Conservation (phyloP, 768 basidiomycete genomes). For the Epithele typhae region DNA sequence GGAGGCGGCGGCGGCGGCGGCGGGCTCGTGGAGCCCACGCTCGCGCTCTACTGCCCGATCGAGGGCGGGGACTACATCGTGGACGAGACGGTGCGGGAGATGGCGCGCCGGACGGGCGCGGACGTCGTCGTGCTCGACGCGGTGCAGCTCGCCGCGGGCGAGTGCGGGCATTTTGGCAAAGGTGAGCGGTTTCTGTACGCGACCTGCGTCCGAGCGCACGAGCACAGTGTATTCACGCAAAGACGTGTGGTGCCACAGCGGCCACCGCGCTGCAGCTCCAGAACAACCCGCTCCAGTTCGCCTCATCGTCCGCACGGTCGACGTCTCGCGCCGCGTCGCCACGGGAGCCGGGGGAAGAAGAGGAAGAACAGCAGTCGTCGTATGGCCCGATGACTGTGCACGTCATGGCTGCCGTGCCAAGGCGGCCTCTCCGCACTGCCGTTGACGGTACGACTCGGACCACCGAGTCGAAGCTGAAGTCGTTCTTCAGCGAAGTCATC, state of each 20-base stretch:
- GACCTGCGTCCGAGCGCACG: not conserved
- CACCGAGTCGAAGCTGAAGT: conserved; percentile 48
- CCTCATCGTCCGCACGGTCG: conserved; percentile 23
- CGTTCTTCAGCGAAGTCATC: conserved; percentile 75
- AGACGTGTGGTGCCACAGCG: conserved; percentile 38
- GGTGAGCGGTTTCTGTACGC: conserved; percentile 35
- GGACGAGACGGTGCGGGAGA: conserved; percentile 71
- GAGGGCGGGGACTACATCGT: conserved; percentile 84
- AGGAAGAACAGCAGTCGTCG: conserved; percentile 41
- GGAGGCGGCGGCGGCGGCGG: conserved; percentile 46
- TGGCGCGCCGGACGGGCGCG: conserved; percentile 67
- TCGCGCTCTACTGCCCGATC: conserved; percentile 85
- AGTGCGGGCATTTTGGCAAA: conserved; percentile 81
- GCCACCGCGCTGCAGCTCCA: conserved; percentile 65
- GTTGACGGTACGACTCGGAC: too few relatives aligned
- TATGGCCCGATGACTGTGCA: conserved; percentile 46
- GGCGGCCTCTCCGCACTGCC: conserved; percentile 11
- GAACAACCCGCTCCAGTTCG: conserved; percentile 73
- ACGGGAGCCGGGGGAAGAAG: conserved; percentile 39
- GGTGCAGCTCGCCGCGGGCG: conserved; percentile 82
- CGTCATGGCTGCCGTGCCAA: conserved; percentile 31
- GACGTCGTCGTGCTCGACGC: conserved; percentile 85
- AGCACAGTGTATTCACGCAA: too few relatives aligned
- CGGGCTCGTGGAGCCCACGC: conserved; percentile 66
- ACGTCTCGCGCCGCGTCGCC: conserved; percentile 26